Evolutionary conservation across 2,329 filamentous ascomycete genomes (phyloP).

Genomic region (Purpureocillium takamizusanense): DNA sequence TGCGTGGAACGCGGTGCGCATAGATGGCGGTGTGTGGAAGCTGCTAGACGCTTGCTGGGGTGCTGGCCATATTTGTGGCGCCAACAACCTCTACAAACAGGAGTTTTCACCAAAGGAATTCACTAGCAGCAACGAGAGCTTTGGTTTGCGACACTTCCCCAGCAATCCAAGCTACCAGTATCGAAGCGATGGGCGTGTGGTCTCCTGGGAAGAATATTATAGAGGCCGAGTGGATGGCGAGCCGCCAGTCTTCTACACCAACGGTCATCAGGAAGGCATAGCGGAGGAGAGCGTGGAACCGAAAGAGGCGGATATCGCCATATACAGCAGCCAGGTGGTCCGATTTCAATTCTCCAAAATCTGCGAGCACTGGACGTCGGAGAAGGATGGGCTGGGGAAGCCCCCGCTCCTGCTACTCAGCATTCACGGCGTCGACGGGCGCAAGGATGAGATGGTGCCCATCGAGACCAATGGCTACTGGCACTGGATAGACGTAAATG

Average conservation of each 20-base stretch:
- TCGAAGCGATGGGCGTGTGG: conserved; percentile 57
- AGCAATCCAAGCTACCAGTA: conserved; percentile 59
- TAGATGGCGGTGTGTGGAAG: conserved; percentile 86
- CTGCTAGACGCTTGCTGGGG: conserved; percentile 91
- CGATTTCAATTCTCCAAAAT: conserved; percentile 73
- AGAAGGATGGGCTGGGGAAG: conserved; percentile 55
- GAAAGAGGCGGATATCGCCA: conserved; percentile 40
- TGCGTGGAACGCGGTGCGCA: conserved; percentile 88
- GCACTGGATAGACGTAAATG: conserved; percentile 72
- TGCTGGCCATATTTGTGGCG: conserved; percentile 56
- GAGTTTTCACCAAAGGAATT: conserved; percentile 58
- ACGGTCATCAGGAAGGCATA: conserved; percentile 40
- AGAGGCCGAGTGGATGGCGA: conserved; percentile 46
- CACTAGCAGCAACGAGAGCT: conserved; percentile 61
- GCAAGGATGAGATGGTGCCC: conserved; percentile 58
- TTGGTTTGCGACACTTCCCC: conserved; percentile 76
- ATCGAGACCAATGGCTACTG: conserved; percentile 70
- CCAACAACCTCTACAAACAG: conserved; percentile 51
- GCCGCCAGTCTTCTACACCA: conserved; percentile 36
- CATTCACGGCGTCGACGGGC: conserved; percentile 57
- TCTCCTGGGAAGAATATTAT: conserved; percentile 78
- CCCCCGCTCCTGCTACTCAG: conserved; percentile 62
- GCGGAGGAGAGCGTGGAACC: conserved; percentile 51
- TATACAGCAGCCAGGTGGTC: conserved; percentile 47
- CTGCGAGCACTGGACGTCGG: conserved; percentile 77